Evolutionary conservation across 1,284 basidiomycete species (phyloP).

Genomic region (Malassezia yamatoensis): DNA sequence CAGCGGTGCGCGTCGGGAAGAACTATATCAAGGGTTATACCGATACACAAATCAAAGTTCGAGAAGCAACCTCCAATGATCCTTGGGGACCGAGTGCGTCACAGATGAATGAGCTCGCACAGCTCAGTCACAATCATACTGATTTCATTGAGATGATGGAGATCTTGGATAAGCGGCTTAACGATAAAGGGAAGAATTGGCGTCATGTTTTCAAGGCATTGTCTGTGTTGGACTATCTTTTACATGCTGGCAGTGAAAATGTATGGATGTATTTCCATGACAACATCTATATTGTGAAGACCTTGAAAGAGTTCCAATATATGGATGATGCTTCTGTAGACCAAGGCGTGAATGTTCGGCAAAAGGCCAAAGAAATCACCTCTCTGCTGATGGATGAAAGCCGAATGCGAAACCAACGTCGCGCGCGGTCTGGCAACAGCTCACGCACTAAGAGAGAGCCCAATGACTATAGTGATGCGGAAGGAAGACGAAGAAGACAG

Average conservation of each 20-base stretch:
- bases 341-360: conserved; percentile 89
- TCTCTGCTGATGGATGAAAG: conserved; percentile 83
- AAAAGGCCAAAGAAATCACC: conserved; percentile 98
- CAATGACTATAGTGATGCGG: conserved; percentile 55
- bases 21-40: conserved; percentile 47
- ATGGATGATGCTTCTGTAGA: conserved; percentile 92
- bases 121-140: conserved; percentile 91
- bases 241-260: conserved; percentile 94
- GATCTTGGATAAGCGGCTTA: conserved; percentile 96
- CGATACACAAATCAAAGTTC: conserved; percentile 74
- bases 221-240: conserved; percentile 87
- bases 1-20: conserved; percentile 44
- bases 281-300: conserved; percentile 97
- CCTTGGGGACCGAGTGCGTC: conserved; percentile 97
- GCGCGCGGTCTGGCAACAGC: conserved; percentile 77
- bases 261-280: conserved; percentile 95
- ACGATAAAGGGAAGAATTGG: conserved; percentile 99
- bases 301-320: conserved; percentile 96
- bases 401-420: conserved; percentile 73
- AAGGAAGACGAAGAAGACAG: conserved; percentile 66
- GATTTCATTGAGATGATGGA: conserved; percentile 99
- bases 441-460: conserved; percentile 67
- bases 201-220: conserved; percentile 98
- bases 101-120: conserved; percentile 93
- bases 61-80: conserved; percentile 99